phyloP scores from a whole-genome alignment of 768 basidiomycete species.

The Tricholoma matsutake region DNA sequence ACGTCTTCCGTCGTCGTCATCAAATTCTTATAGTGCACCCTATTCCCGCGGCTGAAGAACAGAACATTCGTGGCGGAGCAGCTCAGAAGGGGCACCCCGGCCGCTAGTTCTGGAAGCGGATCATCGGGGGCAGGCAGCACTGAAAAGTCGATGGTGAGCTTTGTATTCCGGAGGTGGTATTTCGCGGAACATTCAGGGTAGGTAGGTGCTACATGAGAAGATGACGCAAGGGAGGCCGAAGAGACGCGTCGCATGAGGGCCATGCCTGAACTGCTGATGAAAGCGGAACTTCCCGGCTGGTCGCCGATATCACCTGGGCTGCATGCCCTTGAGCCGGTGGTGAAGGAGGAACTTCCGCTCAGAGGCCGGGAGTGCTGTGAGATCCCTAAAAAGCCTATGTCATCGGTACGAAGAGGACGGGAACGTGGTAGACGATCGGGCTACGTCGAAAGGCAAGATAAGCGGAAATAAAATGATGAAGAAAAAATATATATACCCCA shows the following conservation, averaged over 20 bases:
- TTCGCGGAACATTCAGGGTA: conserved; percentile 35
- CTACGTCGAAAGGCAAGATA: conserved; percentile 3
- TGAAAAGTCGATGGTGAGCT: conserved; percentile 32
- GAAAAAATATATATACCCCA: conserved; percentile 11
- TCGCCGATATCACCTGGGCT: conserved; percentile 22
- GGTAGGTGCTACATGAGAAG: conserved; percentile 19
- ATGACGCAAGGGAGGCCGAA: conserved; percentile 25
- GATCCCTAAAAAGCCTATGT: conserved; percentile 12
- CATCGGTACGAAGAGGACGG: conserved; percentile 13
- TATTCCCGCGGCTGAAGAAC: conserved; percentile 51
- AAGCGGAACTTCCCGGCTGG: conserved; percentile 19
- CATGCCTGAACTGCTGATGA: conserved; percentile 25
- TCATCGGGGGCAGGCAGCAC: conserved; percentile 20
- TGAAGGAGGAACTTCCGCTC: conserved; percentile 27
- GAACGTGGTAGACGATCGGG: conserved; percentile 20
- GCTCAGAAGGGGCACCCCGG: conserved; percentile 28
- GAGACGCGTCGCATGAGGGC: conserved; percentile 33
- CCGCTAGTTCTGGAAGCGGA: conserved; percentile 9
- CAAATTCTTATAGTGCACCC: conserved; percentile 52
- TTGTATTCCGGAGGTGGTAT: conserved; percentile 31
- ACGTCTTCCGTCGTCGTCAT: conserved; percentile 37
- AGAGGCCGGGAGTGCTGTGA: conserved; percentile 15
- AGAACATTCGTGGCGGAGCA: conserved; percentile 44
- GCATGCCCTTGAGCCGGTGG: conserved; percentile 18
- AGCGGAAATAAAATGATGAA: background rate